Base-by-base conservation (phyloP, 768 basidiomycete species). In the Lactarius vividus region DNA sequence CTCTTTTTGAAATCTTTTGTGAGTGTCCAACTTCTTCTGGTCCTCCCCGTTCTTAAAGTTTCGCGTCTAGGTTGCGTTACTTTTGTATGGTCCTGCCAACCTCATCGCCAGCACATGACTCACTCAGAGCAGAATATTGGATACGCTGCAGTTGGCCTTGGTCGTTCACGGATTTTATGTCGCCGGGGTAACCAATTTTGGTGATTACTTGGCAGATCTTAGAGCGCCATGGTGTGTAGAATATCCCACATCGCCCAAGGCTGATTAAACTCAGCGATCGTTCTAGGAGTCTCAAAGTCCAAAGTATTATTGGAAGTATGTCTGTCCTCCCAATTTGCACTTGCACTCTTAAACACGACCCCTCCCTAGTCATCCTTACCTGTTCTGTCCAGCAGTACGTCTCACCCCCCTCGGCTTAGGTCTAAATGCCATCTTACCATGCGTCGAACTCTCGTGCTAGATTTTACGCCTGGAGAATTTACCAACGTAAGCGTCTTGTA, bases 401-500 rank as follows among this genome's bases (percentile, higher is more conserved):
- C 5, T 16, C 23, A 1, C 29, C 23, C 16, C 20, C 7, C 20
- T 31, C 7, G 18, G 16, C 7, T 28, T 40, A 11, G 18, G 26
- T 46, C 40, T 10, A 26, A 26, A n/a, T 33, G 3, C 29, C 9
- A 3, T 40, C 35, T 57, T 29, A 44, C 31, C 61, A 11, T 37
- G 7, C 29, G 16, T 37, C 35, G 4, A 39, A 42, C 23, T 35
- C 11, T 42, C 39, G 5, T 44, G 13, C 15, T 42, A 63, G 62
- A 40, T 63, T 63, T 35, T 63, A 63, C 15, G 62, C 62, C 31
- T 63, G 54, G 62, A 63, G 62, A 46, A 63, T 63, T 26, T 63
- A 63, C 29, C 9, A 28, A 2, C 28, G 62, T 63, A 37, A 4
- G 55, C 18, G 8, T 28, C 28, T 35, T 31, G 10, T 31, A 20